Base-by-base conservation (phyloP, 1,139 yeast genomes). In the Petasospora fabianii region DNA sequence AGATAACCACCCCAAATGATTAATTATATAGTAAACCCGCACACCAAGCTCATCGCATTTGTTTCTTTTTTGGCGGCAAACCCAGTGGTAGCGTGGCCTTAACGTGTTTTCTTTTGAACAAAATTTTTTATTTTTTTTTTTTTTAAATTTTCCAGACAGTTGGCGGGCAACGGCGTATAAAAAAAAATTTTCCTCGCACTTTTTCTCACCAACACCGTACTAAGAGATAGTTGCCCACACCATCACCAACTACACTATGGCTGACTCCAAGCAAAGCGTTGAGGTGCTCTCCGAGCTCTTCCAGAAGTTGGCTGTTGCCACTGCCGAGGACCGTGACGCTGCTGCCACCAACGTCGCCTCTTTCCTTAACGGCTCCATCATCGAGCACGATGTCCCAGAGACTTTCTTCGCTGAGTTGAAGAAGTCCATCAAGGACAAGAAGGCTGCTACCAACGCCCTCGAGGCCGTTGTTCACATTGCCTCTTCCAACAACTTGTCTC, bases 311-410 rank as follows among this genome's bases (percentile, higher is more conserved):
- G 73, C 92, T 68, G 86, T 92, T 66, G 96, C 97, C 60, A 64
- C 82, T 55, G 66, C 79, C 43, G 96, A 87, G 60, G 83, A 81
- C 65, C 80, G 90, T 69, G 81, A 78, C 51, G 82, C 77, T 64
- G 94, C 95, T 64, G 94, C 97, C 64, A 67, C 84, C 60, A 87
- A 86, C 66, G 85, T 92, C 62, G 80, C 97, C 54, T 80, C 95
- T 50, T 90, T 92, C 76, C 78, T 92, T 71, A 92, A 90, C 73
- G 95, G 97, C 55, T 86, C 94, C 61, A 88, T 90, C 70, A 92
- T 90, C 67, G 98, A 92, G 75, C 97, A 92, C 72, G 97, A 90
- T 71, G 95, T 90, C 55, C 98, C 99, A 60, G 81, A 75, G 62
- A 81, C 80, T 64, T 88, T 90, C 77, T 86, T 90, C 67, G 68